Base-by-base conservation (phyloP, 768 basidiomycete species). In the Agrocybe pediades region DNA sequence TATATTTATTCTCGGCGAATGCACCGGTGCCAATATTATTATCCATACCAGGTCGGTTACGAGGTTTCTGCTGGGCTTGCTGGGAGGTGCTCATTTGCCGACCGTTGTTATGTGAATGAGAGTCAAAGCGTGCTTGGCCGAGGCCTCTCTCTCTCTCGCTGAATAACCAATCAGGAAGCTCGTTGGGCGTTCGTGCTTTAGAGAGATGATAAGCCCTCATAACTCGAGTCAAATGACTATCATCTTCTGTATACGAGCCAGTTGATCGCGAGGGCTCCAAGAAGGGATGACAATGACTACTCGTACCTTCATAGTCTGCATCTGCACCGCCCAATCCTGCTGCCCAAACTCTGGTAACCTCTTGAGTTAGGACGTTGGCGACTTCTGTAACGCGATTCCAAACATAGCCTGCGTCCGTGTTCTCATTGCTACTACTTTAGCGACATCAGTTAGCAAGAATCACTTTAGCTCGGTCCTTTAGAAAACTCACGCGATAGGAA, bases 191-290 rank as follows among this genome's bases (percentile, higher is more conserved):
- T 21, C 75, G 75, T 19, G 85, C 85, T 64, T 85, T 84, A 23
- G 76, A 77, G 44, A 86, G 74, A 59, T 88, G 81, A 63, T 87
- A 88, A 0, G 82, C 79, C 63, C 85, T 86, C 83, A 88, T 81
- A 4, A 81, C 82, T n/a, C 77, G 77, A 3, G 77, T 79, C 27
- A 88, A 74, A 29, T 81, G 81, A 4, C 82, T 82, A 56, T 87
- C 86, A 41, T 77, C 71, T 23, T 83, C 84, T 9, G 75, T 72
- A 3, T 78, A 79, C 79, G 25, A 6, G 19, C 15, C 39, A n/a
- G 21, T 44, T 25, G 47, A 20, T n/a, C n/a, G n/a, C n/a, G 21
- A 42, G 7, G 25, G 17, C 9, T 33, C 11, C 25, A 25, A n/a
- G 29, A 19, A 48, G 19, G 23, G 11, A 13, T 46, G 45, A 30